phyloP scores from a whole-genome alignment of 2,329 filamentous ascomycete genomes.

The Penicillium crustosum region DNA sequence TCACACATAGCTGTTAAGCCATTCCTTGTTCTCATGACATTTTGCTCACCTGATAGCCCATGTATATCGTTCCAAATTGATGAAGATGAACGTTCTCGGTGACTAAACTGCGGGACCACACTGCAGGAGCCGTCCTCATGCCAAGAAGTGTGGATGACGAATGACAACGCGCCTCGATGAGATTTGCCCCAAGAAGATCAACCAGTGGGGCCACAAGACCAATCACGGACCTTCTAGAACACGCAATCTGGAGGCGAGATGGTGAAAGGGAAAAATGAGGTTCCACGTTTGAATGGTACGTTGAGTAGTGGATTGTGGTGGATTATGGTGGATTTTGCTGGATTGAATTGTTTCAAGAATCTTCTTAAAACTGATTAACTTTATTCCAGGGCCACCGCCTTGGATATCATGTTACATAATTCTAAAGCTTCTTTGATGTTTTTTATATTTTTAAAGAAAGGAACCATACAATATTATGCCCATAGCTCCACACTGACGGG shows the following conservation, averaged over 20 bases:
- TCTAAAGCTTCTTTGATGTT: not conserved
- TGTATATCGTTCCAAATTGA: not conserved
- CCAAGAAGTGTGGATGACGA: slow-evolving; percentile 4
- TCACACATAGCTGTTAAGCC: not conserved
- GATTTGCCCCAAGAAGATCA: slow-evolving; percentile 10
- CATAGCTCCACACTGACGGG: not conserved
- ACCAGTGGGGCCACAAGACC: not conserved
- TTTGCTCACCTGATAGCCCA: not conserved
- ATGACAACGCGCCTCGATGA: not conserved
- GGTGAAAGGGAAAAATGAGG: slow-evolving; percentile 1
- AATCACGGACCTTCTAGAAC: slow-evolving; percentile 9
- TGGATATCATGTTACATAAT: not conserved
- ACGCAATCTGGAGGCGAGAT: slow-evolving; percentile 12
- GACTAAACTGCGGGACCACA: not conserved
- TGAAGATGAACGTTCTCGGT: not conserved
- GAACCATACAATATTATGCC: not conserved
- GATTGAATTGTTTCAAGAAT: not conserved
- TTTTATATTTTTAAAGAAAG: no score
- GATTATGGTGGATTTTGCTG: not conserved
- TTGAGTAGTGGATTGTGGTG: not conserved
- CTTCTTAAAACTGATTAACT: not conserved
- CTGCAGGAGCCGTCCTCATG: not conserved
- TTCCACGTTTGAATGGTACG: not conserved
- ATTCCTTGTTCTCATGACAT: not conserved
- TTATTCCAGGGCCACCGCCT: not conserved